phyloP scores from a whole-genome alignment of 352 stramenopile species.

The Pythium sp. region DNA sequence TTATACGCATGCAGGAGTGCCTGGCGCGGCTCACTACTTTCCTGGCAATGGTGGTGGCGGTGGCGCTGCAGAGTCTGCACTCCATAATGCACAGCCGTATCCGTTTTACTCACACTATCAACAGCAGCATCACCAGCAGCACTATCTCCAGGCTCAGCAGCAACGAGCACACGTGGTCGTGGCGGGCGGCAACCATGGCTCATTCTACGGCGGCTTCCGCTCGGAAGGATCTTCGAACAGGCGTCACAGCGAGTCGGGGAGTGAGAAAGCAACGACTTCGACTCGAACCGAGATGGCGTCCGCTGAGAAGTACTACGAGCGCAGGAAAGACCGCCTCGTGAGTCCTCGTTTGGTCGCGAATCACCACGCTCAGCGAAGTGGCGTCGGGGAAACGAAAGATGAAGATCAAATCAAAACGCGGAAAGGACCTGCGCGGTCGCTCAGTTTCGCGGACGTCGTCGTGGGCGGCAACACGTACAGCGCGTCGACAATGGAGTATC shows the following conservation, averaged over 20 bases:
- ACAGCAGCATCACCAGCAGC: slow-evolving; percentile 22
- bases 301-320: slow-evolving; percentile 46
- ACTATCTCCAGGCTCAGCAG: slow-evolving; percentile 29
- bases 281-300: slow-evolving; percentile 52
- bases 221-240: slow-evolving; percentile 39
- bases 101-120: slow-evolving; percentile 26
- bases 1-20: slow-evolving; percentile 18
- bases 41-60: not conserved
- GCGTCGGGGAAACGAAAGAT: slow-evolving; percentile 19
- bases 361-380: slow-evolving; percentile 18
- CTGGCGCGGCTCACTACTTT: slow-evolving; percentile 20
- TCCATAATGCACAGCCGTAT: slow-evolving; percentile 12
- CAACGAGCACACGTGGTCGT: slow-evolving; percentile 21
- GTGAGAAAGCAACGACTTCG: slow-evolving; percentile 38
- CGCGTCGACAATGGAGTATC: slow-evolving; percentile 19
- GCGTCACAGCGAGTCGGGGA: slow-evolving; percentile 69
- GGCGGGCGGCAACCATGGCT: slow-evolving; percentile 7
- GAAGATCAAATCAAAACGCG: slow-evolving; percentile 28
- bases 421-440: slow-evolving; percentile 68
- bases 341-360: slow-evolving; percentile 48
- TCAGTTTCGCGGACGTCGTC: slow-evolving; percentile 87
- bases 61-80: slow-evolving; percentile 9
- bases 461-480: slow-evolving; percentile 42
- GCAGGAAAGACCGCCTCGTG: slow-evolving; percentile 24
- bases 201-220: slow-evolving; percentile 2